phyloP scores from a whole-genome alignment of 805 yeast species.

The Peterozyma toletana region DNA sequence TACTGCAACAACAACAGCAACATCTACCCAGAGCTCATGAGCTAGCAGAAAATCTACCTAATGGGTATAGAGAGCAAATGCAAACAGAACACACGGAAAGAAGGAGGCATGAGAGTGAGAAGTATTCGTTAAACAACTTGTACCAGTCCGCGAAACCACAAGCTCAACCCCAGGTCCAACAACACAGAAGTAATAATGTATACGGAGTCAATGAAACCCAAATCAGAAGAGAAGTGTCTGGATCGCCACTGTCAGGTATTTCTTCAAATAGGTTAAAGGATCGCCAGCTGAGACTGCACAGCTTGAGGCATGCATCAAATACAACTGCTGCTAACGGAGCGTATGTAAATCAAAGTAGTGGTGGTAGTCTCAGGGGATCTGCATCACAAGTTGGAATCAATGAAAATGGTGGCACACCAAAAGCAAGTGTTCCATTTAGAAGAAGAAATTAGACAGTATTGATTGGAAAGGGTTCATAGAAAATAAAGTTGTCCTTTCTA shows the following conservation, averaged over 20 bases:
- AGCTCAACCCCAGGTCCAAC: not conserved
- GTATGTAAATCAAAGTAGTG: too few relatives aligned
- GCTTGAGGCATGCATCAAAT: not conserved
- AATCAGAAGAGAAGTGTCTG: not conserved
- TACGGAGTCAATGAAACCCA: not conserved
- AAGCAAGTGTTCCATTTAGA: too few relatives aligned
- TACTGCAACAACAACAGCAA: constrained; percentile 5
- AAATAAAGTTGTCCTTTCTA: too few relatives aligned
- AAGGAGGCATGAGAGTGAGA: constrained; percentile 1
- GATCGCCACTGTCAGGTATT: not conserved
- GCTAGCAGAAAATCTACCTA: constrained; percentile 9
- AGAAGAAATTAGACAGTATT: too few relatives aligned
- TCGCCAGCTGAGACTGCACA: constrained; percentile 5
- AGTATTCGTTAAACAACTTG: constrained; percentile 9
- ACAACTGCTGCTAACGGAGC: too few relatives aligned
- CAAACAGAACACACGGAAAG: not conserved
- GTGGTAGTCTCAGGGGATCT: too few relatives aligned
- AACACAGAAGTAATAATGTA: not conserved
- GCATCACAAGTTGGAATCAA: too few relatives aligned
- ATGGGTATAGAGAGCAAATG: constrained; percentile 3
- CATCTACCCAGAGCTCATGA: not conserved
- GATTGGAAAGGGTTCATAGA: too few relatives aligned
- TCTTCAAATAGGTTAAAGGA: constrained; percentile 7
- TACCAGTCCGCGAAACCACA: constrained; percentile 4
- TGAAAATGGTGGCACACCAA: too few relatives aligned